phyloP scores from a whole-genome alignment of 305 asterid genomes.

The Lippia alba region DNA sequence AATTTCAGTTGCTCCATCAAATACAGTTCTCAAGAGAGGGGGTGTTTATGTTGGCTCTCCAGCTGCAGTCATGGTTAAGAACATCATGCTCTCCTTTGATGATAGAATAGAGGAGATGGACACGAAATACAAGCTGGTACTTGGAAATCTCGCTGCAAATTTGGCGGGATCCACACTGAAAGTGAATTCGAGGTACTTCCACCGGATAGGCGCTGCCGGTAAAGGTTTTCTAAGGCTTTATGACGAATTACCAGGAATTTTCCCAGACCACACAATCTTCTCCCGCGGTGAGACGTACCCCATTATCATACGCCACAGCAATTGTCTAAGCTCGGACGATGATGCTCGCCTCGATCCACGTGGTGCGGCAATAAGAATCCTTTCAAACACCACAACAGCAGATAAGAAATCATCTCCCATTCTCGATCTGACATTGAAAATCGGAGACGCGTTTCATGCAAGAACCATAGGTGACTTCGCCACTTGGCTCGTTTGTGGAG shows the following conservation, averaged over 20 bases:
- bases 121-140: slow-evolving; percentile 54
- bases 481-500: slow-evolving; percentile 73
- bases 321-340: slow-evolving; percentile 72
- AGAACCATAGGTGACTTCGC: slow-evolving; percentile 69
- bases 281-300: slow-evolving; percentile 48
- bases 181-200: slow-evolving; percentile 60
- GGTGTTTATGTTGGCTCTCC: slow-evolving; percentile 68
- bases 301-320: slow-evolving; percentile 64
- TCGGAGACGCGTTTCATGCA: slow-evolving; percentile 69
- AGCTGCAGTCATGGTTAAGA: slow-evolving; percentile 63
- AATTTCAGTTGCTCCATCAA: slow-evolving; percentile 61
- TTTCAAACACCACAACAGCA: slow-evolving; percentile 34
- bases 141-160: slow-evolving; percentile 63
- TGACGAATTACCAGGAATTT: slow-evolving; percentile 38
- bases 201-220: slow-evolving; percentile 64
- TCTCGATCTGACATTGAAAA: slow-evolving; percentile 64
- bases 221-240: slow-evolving; percentile 52
- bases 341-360: slow-evolving; percentile 74
- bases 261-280: slow-evolving; percentile 63
- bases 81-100: slow-evolving; percentile 45
- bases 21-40: slow-evolving; percentile 48
- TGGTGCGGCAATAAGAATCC: slow-evolving; percentile 66
- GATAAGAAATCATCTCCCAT: slow-evolving; percentile 33
- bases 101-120: slow-evolving; percentile 78
- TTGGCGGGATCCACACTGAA: slow-evolving; percentile 64